A percentile compares a stretch with the other conserved stretches of the same genome.
Evolutionary conservation across 2,329 filamentous ascomycete genomes (phyloP).

Genomic region (Paecilomyces formosus): DNA sequence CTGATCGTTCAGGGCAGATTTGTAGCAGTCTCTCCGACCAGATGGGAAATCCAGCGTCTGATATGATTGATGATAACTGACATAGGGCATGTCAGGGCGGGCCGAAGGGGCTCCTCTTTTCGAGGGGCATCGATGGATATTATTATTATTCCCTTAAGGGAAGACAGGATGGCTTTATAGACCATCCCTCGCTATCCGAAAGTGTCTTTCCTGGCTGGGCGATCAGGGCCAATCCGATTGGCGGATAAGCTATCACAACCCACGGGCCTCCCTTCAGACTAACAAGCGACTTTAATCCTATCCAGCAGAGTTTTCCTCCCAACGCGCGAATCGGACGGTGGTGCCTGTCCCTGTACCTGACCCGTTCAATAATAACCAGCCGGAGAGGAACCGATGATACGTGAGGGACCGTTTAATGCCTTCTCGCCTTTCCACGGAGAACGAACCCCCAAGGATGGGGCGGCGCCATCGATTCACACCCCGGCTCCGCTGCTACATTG

Average conservation of each 20-base stretch:
- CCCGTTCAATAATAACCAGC: neutral
- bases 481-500: neutral
- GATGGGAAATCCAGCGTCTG: neutral
- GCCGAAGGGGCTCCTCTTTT: neutral
- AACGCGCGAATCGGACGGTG: neutral
- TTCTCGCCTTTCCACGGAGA: neutral
- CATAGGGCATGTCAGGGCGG: neutral
- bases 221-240: conserved; percentile 26
- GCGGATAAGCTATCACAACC: conserved; percentile 1
- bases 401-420: neutral
- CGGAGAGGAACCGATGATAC: neutral
- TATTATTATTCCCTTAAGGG: neutral
- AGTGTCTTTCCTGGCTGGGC: neutral
- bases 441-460: neutral
- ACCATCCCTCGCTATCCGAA: neutral
- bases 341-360: neutral
- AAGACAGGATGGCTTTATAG: neutral
- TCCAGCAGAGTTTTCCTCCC: neutral
- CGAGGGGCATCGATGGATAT: neutral
- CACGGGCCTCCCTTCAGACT: neutral
- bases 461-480: neutral
- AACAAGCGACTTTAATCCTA: neutral
- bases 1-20: neutral
- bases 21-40: neutral
- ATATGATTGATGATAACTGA: neutral